Evolutionary conservation across 2,329 filamentous ascomycete species (phyloP).

Genomic region (Nigrospora osmanthi): DNA sequence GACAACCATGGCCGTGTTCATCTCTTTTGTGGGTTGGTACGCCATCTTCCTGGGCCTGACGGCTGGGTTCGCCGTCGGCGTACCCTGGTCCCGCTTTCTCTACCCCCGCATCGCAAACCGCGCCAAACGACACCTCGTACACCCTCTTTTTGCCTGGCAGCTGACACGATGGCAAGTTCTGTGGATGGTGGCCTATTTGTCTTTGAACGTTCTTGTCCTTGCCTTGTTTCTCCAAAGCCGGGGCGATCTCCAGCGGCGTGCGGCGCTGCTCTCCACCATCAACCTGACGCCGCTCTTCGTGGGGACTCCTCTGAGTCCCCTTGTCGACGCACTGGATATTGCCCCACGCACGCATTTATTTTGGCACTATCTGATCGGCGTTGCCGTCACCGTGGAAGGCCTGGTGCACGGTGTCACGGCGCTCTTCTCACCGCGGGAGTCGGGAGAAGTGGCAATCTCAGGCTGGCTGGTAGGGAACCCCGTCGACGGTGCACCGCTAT

Average conservation of each 20-base stretch:
- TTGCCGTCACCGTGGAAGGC: background rate
- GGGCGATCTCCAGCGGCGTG: background rate
- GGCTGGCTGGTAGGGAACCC: background rate
- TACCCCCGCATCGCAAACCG: background rate
- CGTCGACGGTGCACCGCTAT: background rate
- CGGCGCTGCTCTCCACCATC: background rate
- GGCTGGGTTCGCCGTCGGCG: background rate
- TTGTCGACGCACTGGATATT: background rate
- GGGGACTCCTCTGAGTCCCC: background rate
- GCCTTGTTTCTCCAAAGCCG: background rate
- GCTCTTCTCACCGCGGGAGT: background rate
- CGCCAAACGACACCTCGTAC: background rate
- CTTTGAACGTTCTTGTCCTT: background rate
- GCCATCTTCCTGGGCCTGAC: background rate
- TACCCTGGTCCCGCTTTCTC: background rate
- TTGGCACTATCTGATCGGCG: background rate
- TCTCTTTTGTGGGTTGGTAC: background rate
- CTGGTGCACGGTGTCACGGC: background rate
- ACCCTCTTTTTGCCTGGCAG: background rate
- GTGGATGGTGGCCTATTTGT: background rate
- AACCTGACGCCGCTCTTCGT: background rate
- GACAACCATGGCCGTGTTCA: background rate
- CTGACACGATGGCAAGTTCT: background rate
- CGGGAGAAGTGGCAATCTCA: background rate
- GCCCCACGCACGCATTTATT: background rate